Evolutionary conservation across 1,139 yeast species (phyloP).

Genomic region (Lodderomyces orthopsilosis): DNA sequence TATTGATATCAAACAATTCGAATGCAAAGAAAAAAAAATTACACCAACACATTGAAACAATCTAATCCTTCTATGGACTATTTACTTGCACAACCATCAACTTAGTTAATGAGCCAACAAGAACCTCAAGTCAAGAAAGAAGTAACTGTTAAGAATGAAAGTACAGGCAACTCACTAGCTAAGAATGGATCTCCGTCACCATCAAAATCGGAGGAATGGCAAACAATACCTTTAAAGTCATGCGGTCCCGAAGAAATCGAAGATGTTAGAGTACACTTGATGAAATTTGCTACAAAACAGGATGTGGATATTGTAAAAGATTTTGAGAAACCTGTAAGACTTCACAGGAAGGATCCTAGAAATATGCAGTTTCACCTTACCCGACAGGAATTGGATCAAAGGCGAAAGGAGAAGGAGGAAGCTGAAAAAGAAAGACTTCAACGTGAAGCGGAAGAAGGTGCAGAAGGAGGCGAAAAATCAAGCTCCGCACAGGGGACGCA

Average conservation of each 20-base stretch:
- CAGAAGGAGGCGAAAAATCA: conserved; percentile 15
- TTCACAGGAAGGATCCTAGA: conserved; percentile 91
- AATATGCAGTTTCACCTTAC: conserved; percentile 83
- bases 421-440: conserved; percentile 28
- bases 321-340: conserved; percentile 77
- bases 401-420: conserved; percentile 48
- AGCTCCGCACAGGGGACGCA: conserved; percentile 5
- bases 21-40: neutral
- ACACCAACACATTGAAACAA: neutral
- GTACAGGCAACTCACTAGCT: neutral
- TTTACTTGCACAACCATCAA: neutral
- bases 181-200: conserved; percentile 5
- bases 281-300: conserved; percentile 74
- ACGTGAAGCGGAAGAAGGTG: conserved; percentile 14
- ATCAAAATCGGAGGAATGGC: conserved; percentile 31
- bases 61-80: conserved; percentile 1
- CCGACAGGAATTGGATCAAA: conserved; percentile 57
- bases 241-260: conserved; percentile 71
- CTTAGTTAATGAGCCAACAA: conserved; percentile 20
- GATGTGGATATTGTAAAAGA: conserved; percentile 67
- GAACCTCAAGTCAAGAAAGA: conserved; percentile 30
- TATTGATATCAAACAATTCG: neutral
- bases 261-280: conserved; percentile 73
- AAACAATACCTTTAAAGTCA: conserved; percentile 69
- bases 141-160: conserved; percentile 24